Evolutionary conservation across 2,329 filamentous ascomycete genomes (phyloP).

Genomic region (Pseudocercospora pini-densiflorae): DNA sequence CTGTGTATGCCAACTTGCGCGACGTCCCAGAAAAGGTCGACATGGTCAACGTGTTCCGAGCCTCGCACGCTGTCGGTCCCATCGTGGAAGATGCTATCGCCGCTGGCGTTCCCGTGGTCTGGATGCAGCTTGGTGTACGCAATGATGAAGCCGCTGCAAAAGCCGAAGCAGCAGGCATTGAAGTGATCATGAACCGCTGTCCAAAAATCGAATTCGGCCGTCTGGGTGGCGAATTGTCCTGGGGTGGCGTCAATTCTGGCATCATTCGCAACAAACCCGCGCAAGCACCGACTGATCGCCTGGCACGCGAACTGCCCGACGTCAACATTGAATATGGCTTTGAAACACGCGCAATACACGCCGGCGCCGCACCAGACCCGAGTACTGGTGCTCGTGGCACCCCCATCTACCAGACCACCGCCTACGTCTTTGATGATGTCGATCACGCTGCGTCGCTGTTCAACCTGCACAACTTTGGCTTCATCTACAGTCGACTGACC

Average conservation of each 20-base stretch:
- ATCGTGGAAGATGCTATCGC: conserved; percentile 26
- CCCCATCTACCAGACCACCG: conserved; percentile 25
- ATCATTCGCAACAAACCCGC: conserved; percentile 26
- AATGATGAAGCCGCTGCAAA: conserved; percentile 25
- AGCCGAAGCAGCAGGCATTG: conserved; percentile 23
- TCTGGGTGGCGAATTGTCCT: conserved; percentile 25
- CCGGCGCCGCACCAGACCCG: conserved; percentile 22
- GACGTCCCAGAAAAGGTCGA: conserved; percentile 24
- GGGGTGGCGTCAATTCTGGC: conserved; percentile 24
- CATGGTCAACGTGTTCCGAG: conserved; percentile 25
- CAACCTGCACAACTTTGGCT: conserved; percentile 26
- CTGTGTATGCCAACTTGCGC: conserved; percentile 23
- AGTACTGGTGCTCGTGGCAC: conserved; percentile 24
- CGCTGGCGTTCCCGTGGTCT: conserved; percentile 18
- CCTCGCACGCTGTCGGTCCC: conserved; percentile 23
- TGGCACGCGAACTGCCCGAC: conserved; percentile 7
- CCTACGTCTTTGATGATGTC: conserved; percentile 26
- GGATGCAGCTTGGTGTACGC: conserved; percentile 26
- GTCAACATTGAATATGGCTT: conserved; percentile 25
- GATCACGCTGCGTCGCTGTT: conserved; percentile 25
- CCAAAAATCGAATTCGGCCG: conserved; percentile 27
- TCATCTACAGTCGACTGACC: conserved; percentile 22
- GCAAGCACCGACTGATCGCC: conserved; percentile 21
- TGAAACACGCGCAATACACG: conserved; percentile 22
- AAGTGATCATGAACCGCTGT: conserved; percentile 27